phyloP scores from a whole-genome alignment of 805 yeast genomes.

The Ogataea sp. region DNA sequence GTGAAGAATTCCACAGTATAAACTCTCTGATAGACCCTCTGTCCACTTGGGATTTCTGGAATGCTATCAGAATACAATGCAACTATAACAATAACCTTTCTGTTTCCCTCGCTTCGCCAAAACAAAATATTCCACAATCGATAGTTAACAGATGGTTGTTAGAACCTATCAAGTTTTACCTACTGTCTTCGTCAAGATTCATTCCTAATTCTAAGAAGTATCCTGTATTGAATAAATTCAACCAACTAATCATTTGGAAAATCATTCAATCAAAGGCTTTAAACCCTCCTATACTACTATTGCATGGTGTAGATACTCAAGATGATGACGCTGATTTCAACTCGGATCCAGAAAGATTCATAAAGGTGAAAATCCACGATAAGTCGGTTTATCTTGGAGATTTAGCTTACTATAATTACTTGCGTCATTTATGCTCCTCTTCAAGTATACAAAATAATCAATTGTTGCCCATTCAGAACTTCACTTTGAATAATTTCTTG shows the following conservation, averaged over 20 bases:
- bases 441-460: conserved; percentile 16
- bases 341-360: not conserved
- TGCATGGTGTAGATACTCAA: conserved; percentile 43
- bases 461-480: conserved; percentile 19
- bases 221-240: conserved; percentile 56
- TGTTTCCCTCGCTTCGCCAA: conserved; percentile 72
- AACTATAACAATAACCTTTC: conserved; percentile 48
- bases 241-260: conserved; percentile 40
- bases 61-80: conserved; percentile 49
- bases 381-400: conserved; percentile 18
- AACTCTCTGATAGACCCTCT: conserved; percentile 31
- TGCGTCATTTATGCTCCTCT: conserved; percentile 13
- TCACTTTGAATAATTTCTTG: conserved; percentile 14
- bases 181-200: conserved; percentile 49
- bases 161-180: conserved; percentile 55
- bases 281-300: conserved; percentile 32
- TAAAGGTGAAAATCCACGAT: conserved; percentile 9
- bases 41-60: conserved; percentile 74
- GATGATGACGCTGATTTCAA: not conserved
- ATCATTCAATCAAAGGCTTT: conserved; percentile 35
- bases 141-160: conserved; percentile 57
- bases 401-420: conserved; percentile 21
- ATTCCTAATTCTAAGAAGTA: conserved; percentile 50
- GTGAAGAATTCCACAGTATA: conserved; percentile 30
- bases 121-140: conserved; percentile 37